phyloP scores from a whole-genome alignment of 2,329 filamentous ascomycete species.

The Tolypocladium ovalisporum region DNA sequence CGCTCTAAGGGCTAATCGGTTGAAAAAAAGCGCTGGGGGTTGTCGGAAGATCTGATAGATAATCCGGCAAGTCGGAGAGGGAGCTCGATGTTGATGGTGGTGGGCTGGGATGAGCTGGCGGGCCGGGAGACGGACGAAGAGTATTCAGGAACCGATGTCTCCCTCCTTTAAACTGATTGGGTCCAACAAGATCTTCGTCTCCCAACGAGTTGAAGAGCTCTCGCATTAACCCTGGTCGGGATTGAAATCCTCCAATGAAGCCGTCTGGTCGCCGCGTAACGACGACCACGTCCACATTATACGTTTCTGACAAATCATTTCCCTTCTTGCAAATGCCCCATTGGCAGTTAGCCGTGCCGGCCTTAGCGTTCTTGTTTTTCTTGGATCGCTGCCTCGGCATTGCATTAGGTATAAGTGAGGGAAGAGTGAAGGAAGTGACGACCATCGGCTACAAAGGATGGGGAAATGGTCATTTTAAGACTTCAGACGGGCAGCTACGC shows the following conservation, averaged over 20 bases:
- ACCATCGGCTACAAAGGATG: too few relatives aligned
- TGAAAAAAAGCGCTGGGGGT: background rate
- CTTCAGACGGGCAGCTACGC: background rate
- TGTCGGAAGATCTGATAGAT: background rate
- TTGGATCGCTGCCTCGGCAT: conserved; percentile 1
- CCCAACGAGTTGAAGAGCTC: background rate
- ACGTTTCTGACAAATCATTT: background rate
- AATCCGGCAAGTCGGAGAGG: background rate
- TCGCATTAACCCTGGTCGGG: conserved; percentile 1
- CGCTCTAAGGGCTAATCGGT: background rate
- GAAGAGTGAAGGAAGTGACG: background rate
- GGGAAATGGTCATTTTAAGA: too few relatives aligned
- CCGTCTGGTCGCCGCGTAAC: background rate
- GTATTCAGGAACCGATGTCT: background rate
- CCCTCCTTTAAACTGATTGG: background rate
- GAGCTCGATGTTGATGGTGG: background rate
- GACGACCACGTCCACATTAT: conserved; percentile 2
- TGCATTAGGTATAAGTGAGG: background rate
- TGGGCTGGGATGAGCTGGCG: background rate
- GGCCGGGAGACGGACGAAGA: background rate
- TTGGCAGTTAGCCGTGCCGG: conserved; percentile 1
- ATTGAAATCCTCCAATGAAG: conserved; percentile 2
- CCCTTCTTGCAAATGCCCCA: conserved; percentile 1
- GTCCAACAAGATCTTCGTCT: background rate
- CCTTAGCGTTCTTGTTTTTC: background rate